These are phyloP conservation scores for Pachyrhizus erosus DNA, from an alignment of 306 rosid genomes.

Conservation along the genomic window DNA sequence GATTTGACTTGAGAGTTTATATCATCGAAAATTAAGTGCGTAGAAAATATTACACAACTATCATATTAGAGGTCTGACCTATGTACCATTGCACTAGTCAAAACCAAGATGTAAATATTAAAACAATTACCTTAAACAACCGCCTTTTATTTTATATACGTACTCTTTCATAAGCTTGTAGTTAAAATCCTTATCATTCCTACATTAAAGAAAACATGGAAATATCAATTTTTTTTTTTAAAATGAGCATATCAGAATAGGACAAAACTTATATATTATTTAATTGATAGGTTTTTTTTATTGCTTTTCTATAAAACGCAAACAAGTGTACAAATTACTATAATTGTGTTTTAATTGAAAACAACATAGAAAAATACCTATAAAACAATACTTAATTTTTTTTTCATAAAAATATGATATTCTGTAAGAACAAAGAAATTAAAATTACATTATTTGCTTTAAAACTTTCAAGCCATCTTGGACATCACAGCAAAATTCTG, in stretches of 20 bases:
- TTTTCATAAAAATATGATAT: not conserved
- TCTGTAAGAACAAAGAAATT: not conserved
- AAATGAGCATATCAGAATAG: not conserved
- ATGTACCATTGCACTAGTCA: not conserved
- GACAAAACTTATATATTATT: not conserved
- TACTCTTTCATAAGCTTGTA: not conserved
- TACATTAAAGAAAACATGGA: not conserved
- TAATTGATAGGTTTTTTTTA: not conserved
- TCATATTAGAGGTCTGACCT: not conserved
- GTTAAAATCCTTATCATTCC: not conserved
- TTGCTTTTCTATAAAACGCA: not conserved
- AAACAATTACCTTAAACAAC: slow-evolving; percentile 37
- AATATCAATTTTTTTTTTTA: not conserved
- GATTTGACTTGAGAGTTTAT: not conserved
- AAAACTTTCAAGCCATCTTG: slow-evolving; percentile 13
- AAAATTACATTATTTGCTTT: slow-evolving; percentile 16
- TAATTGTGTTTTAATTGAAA: not conserved
- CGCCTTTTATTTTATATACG: slow-evolving; percentile 33
- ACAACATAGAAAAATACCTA: not conserved
- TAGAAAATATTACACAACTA: not conserved
- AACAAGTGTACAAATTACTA: not conserved
- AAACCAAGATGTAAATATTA: not conserved
- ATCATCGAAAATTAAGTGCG: not conserved
- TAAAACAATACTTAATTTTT: not conserved
- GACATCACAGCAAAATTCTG: slow-evolving; percentile 27